phyloP scores from a whole-genome alignment of 2,329 filamentous ascomycete genomes.

The Elsinoe australis region DNA sequence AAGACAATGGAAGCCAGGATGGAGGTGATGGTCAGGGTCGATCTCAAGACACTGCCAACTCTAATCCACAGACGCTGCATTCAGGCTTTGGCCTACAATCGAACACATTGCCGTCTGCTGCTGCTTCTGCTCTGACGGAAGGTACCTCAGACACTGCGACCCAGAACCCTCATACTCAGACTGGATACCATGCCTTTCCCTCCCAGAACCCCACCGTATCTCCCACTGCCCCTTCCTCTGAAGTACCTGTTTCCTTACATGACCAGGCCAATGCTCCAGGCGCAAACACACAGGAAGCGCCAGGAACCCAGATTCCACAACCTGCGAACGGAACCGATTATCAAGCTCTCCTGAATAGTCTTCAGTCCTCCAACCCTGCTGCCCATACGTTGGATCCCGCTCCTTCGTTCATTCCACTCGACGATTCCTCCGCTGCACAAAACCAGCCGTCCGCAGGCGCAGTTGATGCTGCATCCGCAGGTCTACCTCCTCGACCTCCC shows the following conservation, averaged over 20 bases:
- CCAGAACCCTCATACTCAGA: too few relatives aligned
- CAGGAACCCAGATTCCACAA: not conserved
- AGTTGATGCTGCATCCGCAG: slow-evolving; percentile 29
- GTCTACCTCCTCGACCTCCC: slow-evolving; percentile 42
- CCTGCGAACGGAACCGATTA: slow-evolving; percentile 36
- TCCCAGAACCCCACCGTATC: too few relatives aligned
- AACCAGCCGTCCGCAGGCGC: slow-evolving; percentile 19
- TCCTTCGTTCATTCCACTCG: slow-evolving; percentile 24
- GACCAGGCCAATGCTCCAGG: slow-evolving; percentile 3
- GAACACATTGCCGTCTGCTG: too few relatives aligned
- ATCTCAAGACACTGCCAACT: too few relatives aligned
- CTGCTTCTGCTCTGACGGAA: too few relatives aligned
- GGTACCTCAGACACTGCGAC: too few relatives aligned
- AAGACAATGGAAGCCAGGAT: not conserved
- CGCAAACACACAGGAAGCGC: not conserved
- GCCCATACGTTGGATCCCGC: slow-evolving; percentile 30
- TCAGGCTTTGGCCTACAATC: too few relatives aligned
- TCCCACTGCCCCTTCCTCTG: too few relatives aligned
- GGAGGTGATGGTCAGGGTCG: not conserved
- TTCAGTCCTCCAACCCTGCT: slow-evolving; percentile 29
- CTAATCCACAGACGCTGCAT: too few relatives aligned
- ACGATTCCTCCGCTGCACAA: slow-evolving; percentile 23
- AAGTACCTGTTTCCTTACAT: not conserved
- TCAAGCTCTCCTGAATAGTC: slow-evolving; percentile 40
- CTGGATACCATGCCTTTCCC: too few relatives aligned